Evolutionary conservation across 495 filamentous ascomycete species (phyloP).

Genomic region (Lichenothelia convexa): DNA sequence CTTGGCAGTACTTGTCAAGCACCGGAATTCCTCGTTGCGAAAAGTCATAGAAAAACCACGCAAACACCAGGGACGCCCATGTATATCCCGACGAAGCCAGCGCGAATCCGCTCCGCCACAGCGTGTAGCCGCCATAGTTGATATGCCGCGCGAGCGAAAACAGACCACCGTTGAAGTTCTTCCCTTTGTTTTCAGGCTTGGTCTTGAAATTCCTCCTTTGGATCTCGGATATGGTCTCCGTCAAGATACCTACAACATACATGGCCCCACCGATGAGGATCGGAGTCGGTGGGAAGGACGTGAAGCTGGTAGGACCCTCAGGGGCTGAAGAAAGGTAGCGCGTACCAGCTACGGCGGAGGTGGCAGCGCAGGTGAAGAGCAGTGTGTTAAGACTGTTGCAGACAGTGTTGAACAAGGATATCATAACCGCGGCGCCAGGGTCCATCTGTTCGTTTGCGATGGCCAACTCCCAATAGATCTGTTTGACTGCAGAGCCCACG

Average conservation of each 20-base stretch:
- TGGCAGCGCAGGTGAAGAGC: conserved; percentile 11
- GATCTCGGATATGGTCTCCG: conserved; percentile 11
- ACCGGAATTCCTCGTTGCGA: conserved; percentile 7
- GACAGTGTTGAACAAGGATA: conserved; percentile 28
- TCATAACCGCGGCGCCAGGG: conserved; percentile 14
- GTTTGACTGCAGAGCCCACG: conserved; percentile 30
- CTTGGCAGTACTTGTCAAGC: conserved; percentile 12
- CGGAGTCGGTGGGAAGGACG: conserved; percentile 11
- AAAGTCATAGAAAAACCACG: conserved; percentile 8
- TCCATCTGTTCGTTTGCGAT: conserved; percentile 29
- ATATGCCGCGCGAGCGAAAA: conserved; percentile 12
- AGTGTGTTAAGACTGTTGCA: conserved; percentile 24
- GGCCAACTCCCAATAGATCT: conserved; percentile 26
- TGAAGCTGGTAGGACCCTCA: too few species aligned
- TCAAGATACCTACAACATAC: conserved; percentile 10
- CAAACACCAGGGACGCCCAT: conserved; percentile 7
- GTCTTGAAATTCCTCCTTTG: conserved; percentile 10
- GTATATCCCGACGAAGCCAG: conserved; percentile 14
- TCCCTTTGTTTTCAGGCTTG: conserved; percentile 14
- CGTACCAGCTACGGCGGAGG: conserved; percentile 12
- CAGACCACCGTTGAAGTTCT: conserved; percentile 10
- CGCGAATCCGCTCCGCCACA: conserved; percentile 16
- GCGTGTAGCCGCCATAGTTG: conserved; percentile 16
- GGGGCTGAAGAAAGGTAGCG: too few species aligned
- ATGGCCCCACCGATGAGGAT: conserved; percentile 13